A percentile compares a stretch with the other conserved stretches of the same genome.
Evolutionary conservation across 2,329 filamentous ascomycete genomes (phyloP).

Genomic region (Pseudopithomyces chartarum): DNA sequence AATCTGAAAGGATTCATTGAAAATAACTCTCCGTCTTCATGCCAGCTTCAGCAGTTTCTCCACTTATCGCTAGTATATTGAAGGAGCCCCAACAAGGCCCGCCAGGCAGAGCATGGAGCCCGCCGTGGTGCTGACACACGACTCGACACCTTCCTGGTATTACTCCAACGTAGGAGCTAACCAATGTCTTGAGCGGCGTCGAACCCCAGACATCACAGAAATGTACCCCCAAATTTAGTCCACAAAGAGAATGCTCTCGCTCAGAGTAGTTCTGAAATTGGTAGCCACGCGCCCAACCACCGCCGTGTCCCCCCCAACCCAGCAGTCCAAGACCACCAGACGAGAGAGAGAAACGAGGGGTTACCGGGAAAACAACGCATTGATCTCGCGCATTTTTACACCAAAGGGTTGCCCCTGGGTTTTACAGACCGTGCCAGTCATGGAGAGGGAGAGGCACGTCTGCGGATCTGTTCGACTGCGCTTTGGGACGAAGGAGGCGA

Average conservation of each 20-base stretch:
- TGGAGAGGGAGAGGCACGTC: slow-evolving; percentile 25
- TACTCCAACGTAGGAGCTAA: no score
- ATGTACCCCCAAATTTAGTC: slow-evolving; percentile 44
- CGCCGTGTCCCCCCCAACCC: slow-evolving; percentile 13
- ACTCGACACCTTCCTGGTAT: no score
- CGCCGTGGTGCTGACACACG: no score
- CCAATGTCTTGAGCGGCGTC: no score
- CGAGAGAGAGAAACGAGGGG: slow-evolving; percentile 10
- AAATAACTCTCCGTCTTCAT: no score
- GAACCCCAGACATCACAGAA: not conserved
- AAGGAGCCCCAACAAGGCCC: no score
- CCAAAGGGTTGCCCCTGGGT: slow-evolving; percentile 1
- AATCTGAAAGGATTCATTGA: no score
- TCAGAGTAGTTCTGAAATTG: slow-evolving; percentile 41
- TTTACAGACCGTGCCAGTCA: slow-evolving; percentile 30
- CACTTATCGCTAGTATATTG: no score
- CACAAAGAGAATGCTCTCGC: slow-evolving; percentile 38
- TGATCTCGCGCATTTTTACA: slow-evolving; percentile 29
- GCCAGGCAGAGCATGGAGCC: no score
- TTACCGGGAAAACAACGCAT: slow-evolving; percentile 11
- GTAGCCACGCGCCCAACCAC: slow-evolving; percentile 22
- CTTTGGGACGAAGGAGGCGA: slow-evolving; percentile 20
- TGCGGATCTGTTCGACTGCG: slow-evolving; percentile 39
- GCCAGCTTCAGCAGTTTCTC: no score
- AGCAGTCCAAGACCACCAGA: not conserved